Evolutionary conservation across 129 eudicot species (phyloP).

Genomic region (Pseudognaphalium luteoalbum): DNA sequence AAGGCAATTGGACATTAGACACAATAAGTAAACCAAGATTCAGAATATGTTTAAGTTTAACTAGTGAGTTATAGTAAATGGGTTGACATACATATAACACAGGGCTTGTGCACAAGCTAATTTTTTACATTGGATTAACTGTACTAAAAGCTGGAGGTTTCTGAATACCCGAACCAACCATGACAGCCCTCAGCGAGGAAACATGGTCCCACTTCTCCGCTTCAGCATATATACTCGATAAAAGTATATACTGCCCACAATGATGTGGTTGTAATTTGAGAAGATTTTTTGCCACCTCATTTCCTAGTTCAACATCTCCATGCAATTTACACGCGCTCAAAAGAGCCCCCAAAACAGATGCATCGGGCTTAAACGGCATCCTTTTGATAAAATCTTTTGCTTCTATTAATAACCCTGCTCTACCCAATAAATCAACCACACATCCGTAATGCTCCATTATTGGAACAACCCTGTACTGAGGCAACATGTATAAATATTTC

Average conservation of each 20-base stretch:
- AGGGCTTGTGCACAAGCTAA: background rate
- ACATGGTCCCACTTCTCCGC: slow-evolving; percentile 72
- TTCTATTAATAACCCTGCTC: slow-evolving; percentile 71
- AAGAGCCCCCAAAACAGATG: slow-evolving; percentile 75
- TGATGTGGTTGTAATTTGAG: slow-evolving; percentile 53
- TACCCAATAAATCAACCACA: slow-evolving; percentile 76
- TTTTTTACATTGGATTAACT: slow-evolving; percentile 24
- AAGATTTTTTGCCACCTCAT: slow-evolving; percentile 51
- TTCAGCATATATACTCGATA: slow-evolving; percentile 71
- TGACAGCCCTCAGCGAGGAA: slow-evolving; percentile 49
- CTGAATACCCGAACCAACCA: slow-evolving; percentile 55
- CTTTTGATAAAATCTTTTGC: slow-evolving; percentile 54
- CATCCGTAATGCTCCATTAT: slow-evolving; percentile 91
- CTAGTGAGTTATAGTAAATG: background rate
- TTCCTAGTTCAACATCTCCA: slow-evolving; percentile 63
- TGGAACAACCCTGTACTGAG: slow-evolving; percentile 45
- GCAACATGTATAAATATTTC: slow-evolving; percentile 57
- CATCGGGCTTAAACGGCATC: slow-evolving; percentile 87
- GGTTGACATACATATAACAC: background rate
- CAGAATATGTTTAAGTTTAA: background rate
- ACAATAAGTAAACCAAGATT: background rate
- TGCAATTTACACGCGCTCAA: slow-evolving; percentile 85
- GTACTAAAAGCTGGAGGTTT: slow-evolving; percentile 68
- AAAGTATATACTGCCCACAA: slow-evolving; percentile 57
- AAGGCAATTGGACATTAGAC: background rate